Base-by-base conservation (phyloP, 129 eudicot genomes). In the Helianthus annuus region DNA sequence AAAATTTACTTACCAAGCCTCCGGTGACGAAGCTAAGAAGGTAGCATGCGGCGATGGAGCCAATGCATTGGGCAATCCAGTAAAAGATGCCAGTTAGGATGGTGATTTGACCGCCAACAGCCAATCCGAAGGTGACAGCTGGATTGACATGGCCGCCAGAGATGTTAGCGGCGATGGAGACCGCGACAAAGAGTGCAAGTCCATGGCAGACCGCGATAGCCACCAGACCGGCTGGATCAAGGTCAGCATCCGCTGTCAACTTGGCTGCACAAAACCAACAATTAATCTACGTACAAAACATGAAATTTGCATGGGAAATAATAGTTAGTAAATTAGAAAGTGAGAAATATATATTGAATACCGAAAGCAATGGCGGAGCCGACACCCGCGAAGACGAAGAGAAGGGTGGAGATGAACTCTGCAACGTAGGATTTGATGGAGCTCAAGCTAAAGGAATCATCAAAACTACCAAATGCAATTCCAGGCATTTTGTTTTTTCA, bases 321-420 rank as follows among this genome's bases (percentile, higher is more conserved):
- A 27, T 13, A 11, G 64, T 59, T 10, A 58, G 29, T 9, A 27
- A 29, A 11, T 27, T 24, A 27, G 39, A 32, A 32, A 13, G 42
- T 53, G 40, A 53, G 8, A 60, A 62, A 12, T n/a, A 36, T 40
- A 62, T 39, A 44, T 36, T 64, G 32, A 27, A 27, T 77, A 90
- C 97, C 81, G 79, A 52, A 90, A 55, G 97, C 97, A 16, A 90
- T 87, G 81, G 87, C 91, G 53, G 97, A 90, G 22, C 97, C 97
- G 68, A 87, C 97, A 10, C 97, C 97, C 48, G 97, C 97, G 75
- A 90, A 90, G 70, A 90, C 94, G 51, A 90, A 90, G 78, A 90
- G 85, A 77, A 90, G 70, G 49, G 93, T 90, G 81, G 97, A 85
- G 83, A 90, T 87, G 87, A 90, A 87, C 73, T 90, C 97, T 6